Base-by-base conservation (phyloP, 306 rosid species). In the Ammopiptanthus mongolicus region DNA sequence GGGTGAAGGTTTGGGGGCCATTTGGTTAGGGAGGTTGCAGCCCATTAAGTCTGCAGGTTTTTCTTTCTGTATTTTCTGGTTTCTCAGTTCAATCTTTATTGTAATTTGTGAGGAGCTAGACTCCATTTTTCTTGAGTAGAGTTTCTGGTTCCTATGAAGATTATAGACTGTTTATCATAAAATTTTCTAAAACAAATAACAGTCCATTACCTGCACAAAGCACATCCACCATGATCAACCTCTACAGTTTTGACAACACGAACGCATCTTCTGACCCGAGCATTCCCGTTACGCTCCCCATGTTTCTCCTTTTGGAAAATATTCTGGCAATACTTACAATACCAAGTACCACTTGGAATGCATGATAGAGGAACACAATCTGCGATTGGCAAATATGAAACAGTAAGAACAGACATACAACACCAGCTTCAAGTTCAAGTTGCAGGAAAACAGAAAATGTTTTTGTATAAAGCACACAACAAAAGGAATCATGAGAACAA, bases 201-300 rank as follows among this genome's bases (percentile, higher is more conserved):
- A 3, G 58, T 52, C 11, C 23, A 50, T 65, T 66, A 92, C 99
- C 97, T 88, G 91, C 99, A 96, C 65, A 96, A 65, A 51, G 96
- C 88, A 76, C 99, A 96, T 73, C 99, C 99, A 53, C 96, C 98
- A 36, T 90, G 86, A 57, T 81, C 93, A 72, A 85, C 84, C 77
- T 86, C 92, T 5, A 75, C 82, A 84, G 77, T 72, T 69, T 83
- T 89, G 81, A 92, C 90, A 77, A 96, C 86, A 25, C 97, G 97
- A 70, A 89, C 86, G 82, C 99, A 92, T 77, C 99, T 89, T 25
- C 75, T 83, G 69, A 83, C 91, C 71, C 81, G 75, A 44, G 98
- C 96, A 86, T 91, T 89, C 76, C 78, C 73, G 72, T 85, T 86
- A 59, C 56, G 85, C 77, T 89, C 90, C 76, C 80, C 91, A 76